Evolutionary conservation across 208 protist genomes (phyloP).

Genomic region (Wallacemonas sp.): DNA sequence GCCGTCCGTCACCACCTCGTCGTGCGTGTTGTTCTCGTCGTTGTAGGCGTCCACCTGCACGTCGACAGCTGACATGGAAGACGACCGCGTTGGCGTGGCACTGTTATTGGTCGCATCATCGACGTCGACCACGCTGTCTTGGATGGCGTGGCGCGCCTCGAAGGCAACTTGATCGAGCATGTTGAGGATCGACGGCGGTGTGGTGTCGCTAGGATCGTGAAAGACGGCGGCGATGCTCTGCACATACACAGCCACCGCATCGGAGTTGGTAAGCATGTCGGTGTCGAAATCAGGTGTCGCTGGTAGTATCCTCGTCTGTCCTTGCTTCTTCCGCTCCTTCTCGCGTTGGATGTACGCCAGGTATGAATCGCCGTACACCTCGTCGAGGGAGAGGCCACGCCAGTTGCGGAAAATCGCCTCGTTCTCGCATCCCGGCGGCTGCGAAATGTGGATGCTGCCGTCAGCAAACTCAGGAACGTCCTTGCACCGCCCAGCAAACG

Average conservation of each 20-base stretch:
- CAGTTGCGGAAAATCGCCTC: conserved; percentile 8
- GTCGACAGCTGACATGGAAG: conserved; percentile 6
- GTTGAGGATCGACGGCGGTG: conserved; percentile 1
- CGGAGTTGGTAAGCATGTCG: conserved; percentile 54
- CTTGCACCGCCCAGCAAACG: background rate
- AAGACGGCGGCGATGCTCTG: conserved; percentile 47
- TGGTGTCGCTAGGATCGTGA: conserved; percentile 4
- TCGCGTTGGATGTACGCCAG: conserved; percentile 47
- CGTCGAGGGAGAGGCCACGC: conserved; percentile 42
- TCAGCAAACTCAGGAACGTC: background rate
- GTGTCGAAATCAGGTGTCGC: conserved; percentile 81
- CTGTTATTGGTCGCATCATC: conserved; percentile 4
- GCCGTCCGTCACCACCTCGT: background rate
- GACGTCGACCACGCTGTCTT: background rate
- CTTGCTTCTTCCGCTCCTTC: conserved; percentile 26
- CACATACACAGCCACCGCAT: conserved; percentile 68
- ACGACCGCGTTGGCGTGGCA: background rate
- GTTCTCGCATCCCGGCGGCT: background rate
- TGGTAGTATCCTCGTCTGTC: conserved; percentile 19
- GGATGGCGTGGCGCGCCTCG: background rate
- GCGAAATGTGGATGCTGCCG: conserved; percentile 13
- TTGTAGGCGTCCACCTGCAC: conserved; percentile 6
- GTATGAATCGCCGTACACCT: conserved; percentile 71
- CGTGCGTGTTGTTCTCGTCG: background rate
- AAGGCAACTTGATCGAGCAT: conserved; percentile 1